These are phyloP conservation scores for Pythium biforme DNA, from an alignment of 352 stramenopile species.

Conservation along the genomic window DNA sequence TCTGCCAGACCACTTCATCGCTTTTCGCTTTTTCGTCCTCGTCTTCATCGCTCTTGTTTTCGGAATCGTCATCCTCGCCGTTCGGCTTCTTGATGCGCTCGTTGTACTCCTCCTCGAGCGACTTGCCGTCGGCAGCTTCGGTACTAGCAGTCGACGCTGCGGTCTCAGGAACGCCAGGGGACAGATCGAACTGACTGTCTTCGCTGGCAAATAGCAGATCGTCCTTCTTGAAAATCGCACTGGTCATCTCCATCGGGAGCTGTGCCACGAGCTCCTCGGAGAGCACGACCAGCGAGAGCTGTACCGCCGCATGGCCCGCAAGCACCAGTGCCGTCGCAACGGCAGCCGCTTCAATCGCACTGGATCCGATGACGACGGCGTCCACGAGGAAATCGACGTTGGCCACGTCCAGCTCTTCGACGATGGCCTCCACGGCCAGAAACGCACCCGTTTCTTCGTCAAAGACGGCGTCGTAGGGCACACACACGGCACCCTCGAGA, in stretches of 20 bases:
- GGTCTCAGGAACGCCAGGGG: conserved; percentile 20
- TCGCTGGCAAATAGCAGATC: conserved; percentile 46
- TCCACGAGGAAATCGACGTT: conserved; percentile 38
- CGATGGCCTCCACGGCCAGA: conserved; percentile 38
- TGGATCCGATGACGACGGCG: conserved; percentile 47
- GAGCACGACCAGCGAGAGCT: conserved; percentile 42
- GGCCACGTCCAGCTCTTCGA: conserved; percentile 38
- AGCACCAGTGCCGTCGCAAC: conserved; percentile 59
- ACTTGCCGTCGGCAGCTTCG: background rate
- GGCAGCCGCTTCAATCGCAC: conserved; percentile 48
- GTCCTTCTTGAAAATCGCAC: conserved; percentile 44
- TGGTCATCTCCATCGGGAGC: conserved; percentile 38
- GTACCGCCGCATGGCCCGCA: conserved; percentile 33
- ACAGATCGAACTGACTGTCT: conserved; percentile 61
- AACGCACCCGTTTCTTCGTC: conserved; percentile 33
- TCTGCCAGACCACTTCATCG: conserved; percentile 50
- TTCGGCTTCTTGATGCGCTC: conserved; percentile 36
- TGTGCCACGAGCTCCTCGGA: conserved; percentile 37
- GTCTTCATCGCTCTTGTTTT: conserved; percentile 21
- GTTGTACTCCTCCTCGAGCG: conserved; percentile 43
- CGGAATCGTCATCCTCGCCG: conserved; percentile 25
- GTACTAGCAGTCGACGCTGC: too few species aligned
- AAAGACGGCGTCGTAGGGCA: conserved; percentile 57
- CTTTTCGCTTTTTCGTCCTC: conserved; percentile 25
- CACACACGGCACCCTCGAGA: conserved; percentile 43